A percentile compares a stretch with the other conserved stretches of the same genome.
phyloP scores from a whole-genome alignment of 1,284 basidiomycete genomes.

The Cryptococcus maquisensis region DNA sequence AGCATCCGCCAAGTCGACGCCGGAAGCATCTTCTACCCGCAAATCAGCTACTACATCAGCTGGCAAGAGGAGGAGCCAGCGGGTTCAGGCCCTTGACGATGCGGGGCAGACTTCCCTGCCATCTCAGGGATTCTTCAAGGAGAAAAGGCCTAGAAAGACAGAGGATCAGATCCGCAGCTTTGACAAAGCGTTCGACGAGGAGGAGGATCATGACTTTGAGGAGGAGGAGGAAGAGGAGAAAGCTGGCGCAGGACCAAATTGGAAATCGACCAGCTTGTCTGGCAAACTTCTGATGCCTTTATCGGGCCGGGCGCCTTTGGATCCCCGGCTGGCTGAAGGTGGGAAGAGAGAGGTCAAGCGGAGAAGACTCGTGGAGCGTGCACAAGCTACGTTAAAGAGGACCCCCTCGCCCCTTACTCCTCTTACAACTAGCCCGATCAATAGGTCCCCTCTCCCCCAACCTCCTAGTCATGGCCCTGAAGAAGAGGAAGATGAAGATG shows the following conservation, averaged over 20 bases:
- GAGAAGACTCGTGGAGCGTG: too few species aligned
- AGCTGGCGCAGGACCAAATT: neutral
- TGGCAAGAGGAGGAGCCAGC: neutral
- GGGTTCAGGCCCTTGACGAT: neutral
- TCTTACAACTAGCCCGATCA: too few species aligned
- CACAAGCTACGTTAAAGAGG: too few species aligned
- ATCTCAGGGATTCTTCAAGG: neutral
- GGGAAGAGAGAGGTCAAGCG: too few species aligned
- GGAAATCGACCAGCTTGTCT: too few species aligned
- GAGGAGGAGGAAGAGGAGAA: conserved; percentile 11
- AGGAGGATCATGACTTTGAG: conserved; percentile 31
- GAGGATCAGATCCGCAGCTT: conserved; percentile 10
- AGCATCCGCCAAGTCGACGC: neutral
- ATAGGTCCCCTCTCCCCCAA: neutral
- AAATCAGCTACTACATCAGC: too few species aligned
- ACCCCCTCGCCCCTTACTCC: too few species aligned
- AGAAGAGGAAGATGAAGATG: neutral
- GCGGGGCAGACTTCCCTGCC: neutral
- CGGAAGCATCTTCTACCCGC: neutral
- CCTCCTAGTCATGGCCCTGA: neutral
- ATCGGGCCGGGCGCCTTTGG: too few species aligned
- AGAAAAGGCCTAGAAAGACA: neutral
- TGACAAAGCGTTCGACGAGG: conserved; percentile 31
- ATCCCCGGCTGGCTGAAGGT: too few species aligned
- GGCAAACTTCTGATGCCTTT: too few species aligned